Base-by-base conservation (phyloP, 371 early-diverging fungal species). In the Syncephalastrum racemosum region DNA sequence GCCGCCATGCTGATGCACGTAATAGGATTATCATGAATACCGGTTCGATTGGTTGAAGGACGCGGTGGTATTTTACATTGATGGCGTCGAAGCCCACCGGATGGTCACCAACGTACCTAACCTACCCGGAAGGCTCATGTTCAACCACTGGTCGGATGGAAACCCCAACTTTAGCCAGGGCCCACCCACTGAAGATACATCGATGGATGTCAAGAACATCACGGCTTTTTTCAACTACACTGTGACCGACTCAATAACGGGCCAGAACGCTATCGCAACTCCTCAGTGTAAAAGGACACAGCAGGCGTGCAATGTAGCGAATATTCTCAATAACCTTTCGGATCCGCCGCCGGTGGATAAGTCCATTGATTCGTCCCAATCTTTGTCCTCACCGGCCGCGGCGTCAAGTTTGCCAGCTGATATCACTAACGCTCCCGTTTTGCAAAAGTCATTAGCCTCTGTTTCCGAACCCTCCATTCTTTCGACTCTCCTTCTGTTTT, bases 121-220 rank as follows among this genome's bases (percentile, higher is more conserved):
- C 3, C 12, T 39, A n/a, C 62, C 68, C 6, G 64, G 68, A 0
- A 36, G 67, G 4, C 36, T 71, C 46, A 54, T 71, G 59, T 46
- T 68, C 14, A 71, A 67, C 51, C 68, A 68, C 45, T 71, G 72
- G 72, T 63, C 72, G 7, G 68, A 71, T 54, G 68, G 68, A 15
- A 68, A 71, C 20, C 57, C 63, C n/a, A 68, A 61, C 27, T 71
- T 67, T 31, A 65, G 68, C 40, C 36, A 55, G 45, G 72, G 68
- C 22, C 72, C 68, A 6, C 72, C 72, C 7, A n/a, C 18, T 3
- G 16, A 41, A 10, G 42, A 54, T 27, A 68, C 71, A 1, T 24
- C 42, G 5, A 49, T 62, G 44, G 62, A 64, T 15, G 48, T 68
- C 15, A 51, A 53, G 59, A 63, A 62, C 15, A 49, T 64, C 15